phyloP scores from a whole-genome alignment of 2,329 filamentous ascomycete species.

The Raffaelea ambrosiae region DNA sequence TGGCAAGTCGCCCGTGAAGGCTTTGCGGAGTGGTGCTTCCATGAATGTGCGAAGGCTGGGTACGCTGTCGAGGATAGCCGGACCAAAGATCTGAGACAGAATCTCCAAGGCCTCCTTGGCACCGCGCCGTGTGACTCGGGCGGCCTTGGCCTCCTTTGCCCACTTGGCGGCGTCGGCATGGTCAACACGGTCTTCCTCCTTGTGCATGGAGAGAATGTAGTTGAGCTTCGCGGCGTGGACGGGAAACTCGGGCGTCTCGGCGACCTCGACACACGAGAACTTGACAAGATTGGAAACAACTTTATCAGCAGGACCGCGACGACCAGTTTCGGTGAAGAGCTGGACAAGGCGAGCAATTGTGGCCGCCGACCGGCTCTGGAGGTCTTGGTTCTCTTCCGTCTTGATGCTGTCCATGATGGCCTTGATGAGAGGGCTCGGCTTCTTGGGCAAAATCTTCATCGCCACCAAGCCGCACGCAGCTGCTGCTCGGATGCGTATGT shows the following conservation, averaged over 20 bases:
- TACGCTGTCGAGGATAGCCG: slow-evolving; percentile 68
- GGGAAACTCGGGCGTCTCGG: slow-evolving; percentile 91
- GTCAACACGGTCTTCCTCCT: slow-evolving; percentile 92
- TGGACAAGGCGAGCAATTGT: slow-evolving; percentile 82
- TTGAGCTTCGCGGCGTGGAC: slow-evolving; percentile 71
- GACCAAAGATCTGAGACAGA: slow-evolving; percentile 69
- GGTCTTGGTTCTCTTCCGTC: slow-evolving; percentile 79
- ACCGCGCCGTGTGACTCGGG: slow-evolving; percentile 81
- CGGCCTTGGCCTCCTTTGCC: slow-evolving; percentile 79
- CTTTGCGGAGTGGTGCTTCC: slow-evolving; percentile 66
- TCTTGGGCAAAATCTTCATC: slow-evolving; percentile 84
- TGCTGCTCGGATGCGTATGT: slow-evolving; percentile 77
- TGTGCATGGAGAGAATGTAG: slow-evolving; percentile 85
- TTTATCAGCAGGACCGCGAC: slow-evolving; percentile 84
- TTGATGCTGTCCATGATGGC: slow-evolving; percentile 98
- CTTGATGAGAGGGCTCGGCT: slow-evolving; percentile 86
- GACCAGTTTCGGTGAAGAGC: slow-evolving; percentile 70
- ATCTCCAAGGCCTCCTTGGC: slow-evolving; percentile 93
- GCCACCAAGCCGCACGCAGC: slow-evolving; percentile 82
- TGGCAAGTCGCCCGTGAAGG: slow-evolving; percentile 66
- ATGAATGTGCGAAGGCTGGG: slow-evolving; percentile 76
- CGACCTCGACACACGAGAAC: slow-evolving; percentile 95
- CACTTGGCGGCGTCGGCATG: slow-evolving; percentile 86
- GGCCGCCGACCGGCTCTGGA: slow-evolving; percentile 78
- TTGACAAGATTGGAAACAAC: slow-evolving; percentile 93